phyloP scores from a whole-genome alignment of 2,329 filamentous ascomycete species.

The Trichophyton schoenleinii region DNA sequence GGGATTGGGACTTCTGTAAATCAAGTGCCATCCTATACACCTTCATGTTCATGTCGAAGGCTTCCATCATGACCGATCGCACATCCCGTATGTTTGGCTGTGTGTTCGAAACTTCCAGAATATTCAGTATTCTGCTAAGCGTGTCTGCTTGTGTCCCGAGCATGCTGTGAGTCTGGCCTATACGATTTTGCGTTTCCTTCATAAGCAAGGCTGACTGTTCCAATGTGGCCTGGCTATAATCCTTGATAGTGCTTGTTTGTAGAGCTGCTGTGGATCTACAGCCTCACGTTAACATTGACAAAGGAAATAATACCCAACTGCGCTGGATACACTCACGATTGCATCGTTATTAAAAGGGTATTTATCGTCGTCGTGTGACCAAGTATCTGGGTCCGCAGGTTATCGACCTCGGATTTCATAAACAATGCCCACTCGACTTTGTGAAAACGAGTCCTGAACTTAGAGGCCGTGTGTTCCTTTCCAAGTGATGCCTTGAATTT shows the following conservation, averaged over 20 bases:
- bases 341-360: slow-evolving; percentile 8
- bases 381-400: slow-evolving; percentile 6
- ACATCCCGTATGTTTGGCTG: neutral
- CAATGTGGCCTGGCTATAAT: neutral
- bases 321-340: neutral
- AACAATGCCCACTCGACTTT: slow-evolving; percentile 10
- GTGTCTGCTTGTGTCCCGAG: slow-evolving; percentile 2
- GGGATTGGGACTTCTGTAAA: slow-evolving; percentile 4
- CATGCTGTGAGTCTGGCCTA: slow-evolving; percentile 2
- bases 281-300: neutral
- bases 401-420: slow-evolving; percentile 5
- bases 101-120: neutral
- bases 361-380: slow-evolving; percentile 8
- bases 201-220: slow-evolving; percentile 2
- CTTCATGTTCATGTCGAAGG: slow-evolving; percentile 7
- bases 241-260: neutral
- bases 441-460: neutral
- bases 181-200: slow-evolving; percentile 2
- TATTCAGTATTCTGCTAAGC: neutral
- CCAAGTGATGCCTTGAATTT: slow-evolving; percentile 5
- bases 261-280: neutral
- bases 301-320: neutral
- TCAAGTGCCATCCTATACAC: slow-evolving; percentile 5
- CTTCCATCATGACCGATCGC: slow-evolving; percentile 1
- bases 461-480: neutral